A percentile compares a stretch with the other conserved stretches of the same genome.
Evolutionary conservation across 1,284 basidiomycete species (phyloP).

Genomic region (Earliella scabrosa): DNA sequence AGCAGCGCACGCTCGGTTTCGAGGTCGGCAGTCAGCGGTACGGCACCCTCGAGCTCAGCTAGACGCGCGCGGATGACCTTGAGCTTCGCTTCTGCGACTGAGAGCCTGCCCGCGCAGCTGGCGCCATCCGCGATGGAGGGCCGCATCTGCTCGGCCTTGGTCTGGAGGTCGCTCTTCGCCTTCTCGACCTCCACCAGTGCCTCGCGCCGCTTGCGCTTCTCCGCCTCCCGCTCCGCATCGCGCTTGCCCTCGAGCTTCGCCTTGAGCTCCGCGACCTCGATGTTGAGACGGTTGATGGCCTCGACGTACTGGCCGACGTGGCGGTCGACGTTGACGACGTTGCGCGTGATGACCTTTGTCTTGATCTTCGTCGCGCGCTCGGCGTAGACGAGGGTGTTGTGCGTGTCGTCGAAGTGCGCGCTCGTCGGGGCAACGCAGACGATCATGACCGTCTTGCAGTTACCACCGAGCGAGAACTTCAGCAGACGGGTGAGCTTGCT

Average conservation of each 20-base stretch:
- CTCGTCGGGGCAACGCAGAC: conserved; percentile 96
- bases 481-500: conserved; percentile 95
- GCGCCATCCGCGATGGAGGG: conserved; percentile 80
- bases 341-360: conserved; percentile 90
- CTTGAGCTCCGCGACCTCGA: conserved; percentile 86
- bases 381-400: conserved; percentile 95
- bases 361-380: conserved; percentile 97
- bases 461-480: conserved; percentile 96
- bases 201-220: conserved; percentile 67
- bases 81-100: conserved; percentile 77
- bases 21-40: conserved; percentile 56
- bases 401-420: conserved; percentile 94
- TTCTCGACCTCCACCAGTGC: conserved; percentile 71
- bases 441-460: conserved; percentile 98
- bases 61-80: conserved; percentile 68
- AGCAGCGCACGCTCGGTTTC: conserved; percentile 78
- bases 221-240: conserved; percentile 62
- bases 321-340: conserved; percentile 91
- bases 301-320: conserved; percentile 94
- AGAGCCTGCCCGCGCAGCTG: conserved; percentile 71
- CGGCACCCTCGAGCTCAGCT: conserved; percentile 60
- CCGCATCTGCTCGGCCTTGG: conserved; percentile 70
- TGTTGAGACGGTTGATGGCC: conserved; percentile 87
- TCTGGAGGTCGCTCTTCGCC: conserved; percentile 70
- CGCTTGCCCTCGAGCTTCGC: conserved; percentile 77